Percentiles rank a stretch among this genome's conserved stretches.
phyloP scores from a whole-genome alignment of 805 yeast species.

The Wickerhamomyces mucosus region DNA sequence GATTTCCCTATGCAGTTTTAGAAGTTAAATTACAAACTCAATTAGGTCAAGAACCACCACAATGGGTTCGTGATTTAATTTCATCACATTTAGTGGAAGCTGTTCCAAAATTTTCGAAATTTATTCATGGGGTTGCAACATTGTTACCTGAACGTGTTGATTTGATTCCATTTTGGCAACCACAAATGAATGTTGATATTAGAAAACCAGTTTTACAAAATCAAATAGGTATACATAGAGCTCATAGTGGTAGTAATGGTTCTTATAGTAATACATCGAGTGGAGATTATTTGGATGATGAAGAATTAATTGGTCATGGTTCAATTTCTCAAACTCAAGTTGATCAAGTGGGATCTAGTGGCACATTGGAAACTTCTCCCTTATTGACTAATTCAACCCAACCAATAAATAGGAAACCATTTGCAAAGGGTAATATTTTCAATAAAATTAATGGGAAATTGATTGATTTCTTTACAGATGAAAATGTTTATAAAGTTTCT shows the following conservation, averaged over 20 bases:
- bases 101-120: constrained; percentile 95
- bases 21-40: constrained; percentile 98
- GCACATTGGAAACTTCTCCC: constrained; percentile 22
- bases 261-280: constrained; percentile 25
- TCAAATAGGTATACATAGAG: constrained; percentile 23
- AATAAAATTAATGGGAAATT: constrained; percentile 4
- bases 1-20: constrained; percentile 95
- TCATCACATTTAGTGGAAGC: constrained; percentile 94
- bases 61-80: constrained; percentile 91
- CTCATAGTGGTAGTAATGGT: constrained; percentile 4
- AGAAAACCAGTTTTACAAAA: constrained; percentile 60
- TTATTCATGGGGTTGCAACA: constrained; percentile 95
- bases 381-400: constrained; percentile 14
- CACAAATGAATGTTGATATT: constrained; percentile 94
- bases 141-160: constrained; percentile 75
- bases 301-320: constrained; percentile 49
- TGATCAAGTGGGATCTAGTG: constrained; percentile 8
- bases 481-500: constrained; percentile 45
- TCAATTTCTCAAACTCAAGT: constrained; percentile 13
- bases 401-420: no score
- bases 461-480: constrained; percentile 42
- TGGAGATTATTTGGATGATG: constrained; percentile 61
- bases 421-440: constrained; percentile 3
- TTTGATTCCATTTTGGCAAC: constrained; percentile 92
- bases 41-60: constrained; percentile 97